These are phyloP conservation scores for Colletotrichum tanaceti DNA, from an alignment of 2,329 filamentous ascomycete genomes.

Conservation along the genomic window DNA sequence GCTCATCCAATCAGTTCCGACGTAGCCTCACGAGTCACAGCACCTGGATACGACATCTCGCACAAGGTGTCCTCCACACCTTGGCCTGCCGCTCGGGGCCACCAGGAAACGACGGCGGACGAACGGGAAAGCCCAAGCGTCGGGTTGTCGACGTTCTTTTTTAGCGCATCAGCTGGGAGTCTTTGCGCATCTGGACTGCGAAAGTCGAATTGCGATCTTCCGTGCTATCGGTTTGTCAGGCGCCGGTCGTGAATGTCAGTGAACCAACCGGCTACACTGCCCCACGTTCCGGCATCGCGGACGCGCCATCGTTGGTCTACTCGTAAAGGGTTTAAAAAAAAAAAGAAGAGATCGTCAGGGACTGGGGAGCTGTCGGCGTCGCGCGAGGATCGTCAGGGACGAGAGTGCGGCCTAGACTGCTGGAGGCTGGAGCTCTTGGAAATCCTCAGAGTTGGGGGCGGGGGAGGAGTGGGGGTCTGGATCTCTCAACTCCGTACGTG, in stretches of 20 bases:
- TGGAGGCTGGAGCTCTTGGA: background rate
- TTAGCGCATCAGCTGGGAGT: background rate
- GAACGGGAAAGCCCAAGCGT: background rate
- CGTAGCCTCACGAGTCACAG: background rate
- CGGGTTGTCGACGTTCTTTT: background rate
- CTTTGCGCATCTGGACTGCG: background rate
- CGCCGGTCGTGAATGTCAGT: background rate
- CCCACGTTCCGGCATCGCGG: slow-evolving; percentile 2
- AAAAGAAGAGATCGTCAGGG: slow-evolving; percentile 21
- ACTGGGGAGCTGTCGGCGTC: background rate
- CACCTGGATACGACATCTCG: background rate
- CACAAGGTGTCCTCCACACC: background rate
- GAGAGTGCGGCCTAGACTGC: background rate
- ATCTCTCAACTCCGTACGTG: background rate
- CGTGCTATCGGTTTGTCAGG: background rate
- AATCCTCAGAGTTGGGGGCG: background rate
- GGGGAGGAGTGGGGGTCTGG: background rate
- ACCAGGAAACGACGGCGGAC: background rate
- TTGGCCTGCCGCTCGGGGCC: background rate
- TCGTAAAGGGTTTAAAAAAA: background rate
- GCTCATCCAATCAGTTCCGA: background rate
- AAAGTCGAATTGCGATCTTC: slow-evolving; percentile 12
- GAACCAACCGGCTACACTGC: too few relatives aligned
- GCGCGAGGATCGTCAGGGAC: slow-evolving; percentile 15
- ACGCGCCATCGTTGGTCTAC: background rate